These are phyloP conservation scores for sunflower (Helianthus annuus) DNA, from an alignment of 129 eudicot genomes.

Conservation along the genomic window DNA sequence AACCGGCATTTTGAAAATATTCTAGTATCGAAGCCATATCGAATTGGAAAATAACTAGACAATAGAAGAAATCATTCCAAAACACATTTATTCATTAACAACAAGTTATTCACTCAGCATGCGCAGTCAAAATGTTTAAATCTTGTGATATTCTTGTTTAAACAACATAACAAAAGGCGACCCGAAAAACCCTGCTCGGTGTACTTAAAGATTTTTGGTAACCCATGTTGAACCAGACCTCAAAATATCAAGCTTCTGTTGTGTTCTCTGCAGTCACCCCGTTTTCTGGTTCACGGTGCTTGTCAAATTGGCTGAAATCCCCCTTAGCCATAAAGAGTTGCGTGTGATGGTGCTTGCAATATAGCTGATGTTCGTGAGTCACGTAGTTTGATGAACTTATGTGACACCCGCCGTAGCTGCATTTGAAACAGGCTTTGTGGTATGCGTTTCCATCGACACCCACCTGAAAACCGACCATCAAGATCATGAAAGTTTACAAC, in stretches of 20 bases:
- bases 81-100: slow-evolving; percentile 25
- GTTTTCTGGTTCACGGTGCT: slow-evolving; percentile 35
- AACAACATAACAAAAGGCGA: slow-evolving; percentile 29
- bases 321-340: slow-evolving; percentile 75
- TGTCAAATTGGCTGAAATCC: slow-evolving; percentile 55
- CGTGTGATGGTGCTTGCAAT: slow-evolving; percentile 64
- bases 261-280: slow-evolving; percentile 41
- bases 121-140: slow-evolving; percentile 16
- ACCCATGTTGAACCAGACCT: slow-evolving; percentile 5
- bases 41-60: not conserved
- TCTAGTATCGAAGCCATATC: not conserved
- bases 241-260: slow-evolving; percentile 25
- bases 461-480: slow-evolving; percentile 48
- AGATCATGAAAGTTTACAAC: not conserved
- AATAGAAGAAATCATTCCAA: slow-evolving; percentile 24
- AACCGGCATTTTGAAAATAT: not conserved
- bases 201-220: slow-evolving; percentile 12
- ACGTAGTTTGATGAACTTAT: slow-evolving; percentile 68
- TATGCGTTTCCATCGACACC: slow-evolving; percentile 61
- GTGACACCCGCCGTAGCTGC: slow-evolving; percentile 71
- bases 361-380: slow-evolving; percentile 63
- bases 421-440: slow-evolving; percentile 65
- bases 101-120: slow-evolving; percentile 32
- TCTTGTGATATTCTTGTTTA: slow-evolving; percentile 22
- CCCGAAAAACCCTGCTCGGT: slow-evolving; percentile 8